Evolutionary conservation across 1,284 basidiomycete species (phyloP).

Genomic region (Cryptococcus jaspeensis): DNA sequence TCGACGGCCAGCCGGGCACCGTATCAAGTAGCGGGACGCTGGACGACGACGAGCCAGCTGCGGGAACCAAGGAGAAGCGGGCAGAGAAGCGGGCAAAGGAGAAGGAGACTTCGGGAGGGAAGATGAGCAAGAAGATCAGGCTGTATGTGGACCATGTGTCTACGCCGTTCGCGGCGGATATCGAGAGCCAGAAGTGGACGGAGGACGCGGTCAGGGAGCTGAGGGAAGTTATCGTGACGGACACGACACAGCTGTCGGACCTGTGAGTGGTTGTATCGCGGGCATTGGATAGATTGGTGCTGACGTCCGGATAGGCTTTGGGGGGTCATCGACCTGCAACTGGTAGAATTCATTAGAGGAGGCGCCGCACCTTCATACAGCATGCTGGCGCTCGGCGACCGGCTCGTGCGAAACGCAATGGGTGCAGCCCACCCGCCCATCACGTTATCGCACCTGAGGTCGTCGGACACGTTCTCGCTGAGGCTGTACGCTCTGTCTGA

Average conservation of each 20-base stretch:
- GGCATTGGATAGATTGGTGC: background rate
- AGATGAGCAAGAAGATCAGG: slow-evolving; percentile 19
- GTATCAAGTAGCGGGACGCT: too few relatives aligned
- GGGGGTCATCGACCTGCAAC: slow-evolving; percentile 35
- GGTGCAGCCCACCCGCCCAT: slow-evolving; percentile 18
- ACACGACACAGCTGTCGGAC: slow-evolving; percentile 24
- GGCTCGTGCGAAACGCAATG: slow-evolving; percentile 22
- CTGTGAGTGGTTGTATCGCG: slow-evolving; percentile 17
- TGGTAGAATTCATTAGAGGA: slow-evolving; percentile 31
- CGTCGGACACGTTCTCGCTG: slow-evolving; percentile 22
- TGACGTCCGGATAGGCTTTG: slow-evolving; percentile 19
- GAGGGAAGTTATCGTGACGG: slow-evolving; percentile 21
- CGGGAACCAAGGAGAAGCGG: background rate
- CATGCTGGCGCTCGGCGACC: slow-evolving; percentile 32
- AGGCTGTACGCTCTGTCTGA: slow-evolving; percentile 30
- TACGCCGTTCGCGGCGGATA: slow-evolving; percentile 28
- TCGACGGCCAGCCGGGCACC: slow-evolving; percentile 4
- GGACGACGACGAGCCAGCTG: background rate
- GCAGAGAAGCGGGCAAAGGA: background rate
- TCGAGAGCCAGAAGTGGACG: slow-evolving; percentile 34
- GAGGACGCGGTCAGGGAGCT: slow-evolving; percentile 30
- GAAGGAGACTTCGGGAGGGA: background rate
- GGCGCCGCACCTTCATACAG: slow-evolving; percentile 30
- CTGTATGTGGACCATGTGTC: slow-evolving; percentile 30
- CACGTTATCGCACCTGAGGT: slow-evolving; percentile 20